Base-by-base conservation (phyloP, 2,329 filamentous ascomycete genomes). In the Chaetomiaceae sp. region DNA sequence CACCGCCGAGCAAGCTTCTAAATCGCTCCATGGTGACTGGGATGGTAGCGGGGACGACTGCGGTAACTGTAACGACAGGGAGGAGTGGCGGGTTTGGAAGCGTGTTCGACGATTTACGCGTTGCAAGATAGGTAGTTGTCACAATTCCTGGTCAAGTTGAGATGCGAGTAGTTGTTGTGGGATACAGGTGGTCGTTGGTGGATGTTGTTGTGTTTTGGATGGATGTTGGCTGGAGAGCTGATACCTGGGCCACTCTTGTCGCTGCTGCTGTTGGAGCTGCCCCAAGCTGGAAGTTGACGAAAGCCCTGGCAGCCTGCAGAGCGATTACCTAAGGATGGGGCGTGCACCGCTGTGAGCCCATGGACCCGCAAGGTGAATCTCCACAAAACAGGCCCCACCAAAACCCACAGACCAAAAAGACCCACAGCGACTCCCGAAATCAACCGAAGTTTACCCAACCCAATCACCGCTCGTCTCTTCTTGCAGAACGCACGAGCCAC, bases 1-100 rank as follows among this genome's bases (percentile, higher is more conserved):
- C 79, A 63, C 87, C 79, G 63, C 88, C 87, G 62, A 96, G 80
- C 83, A 96, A 86, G 68, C 87, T 83, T 73, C 88, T 90, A 70
- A 96, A 84, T 68, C 92, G 85, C 68, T 97, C 92, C 92, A 96
- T 97, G 46, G 23, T 56, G 38, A 48, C 31, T 33, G 19, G 40
- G n/a, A n/a, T n/a, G n/a, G n/a, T n/a, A n/a, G n/a, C n/a, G n/a
- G n/a, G n/a, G n/a, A n/a, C n/a, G n/a, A n/a, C n/a, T n/a, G n/a
- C n/a, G 50, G 50, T 27, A 31, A 23, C 31, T 38, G 45, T 16
- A n/a, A 40, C 13, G 27, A 39, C 5, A 17, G 41, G 45, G 20
- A 27, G 13, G 49, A 25, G 7, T 17, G 59, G 48, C 49, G 27
- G 17, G 13, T 33, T 17, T 19, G 33, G 16, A 34, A 41, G 12